Base-by-base conservation (phyloP, 495 filamentous ascomycete species). In the Cercophora samala region DNA sequence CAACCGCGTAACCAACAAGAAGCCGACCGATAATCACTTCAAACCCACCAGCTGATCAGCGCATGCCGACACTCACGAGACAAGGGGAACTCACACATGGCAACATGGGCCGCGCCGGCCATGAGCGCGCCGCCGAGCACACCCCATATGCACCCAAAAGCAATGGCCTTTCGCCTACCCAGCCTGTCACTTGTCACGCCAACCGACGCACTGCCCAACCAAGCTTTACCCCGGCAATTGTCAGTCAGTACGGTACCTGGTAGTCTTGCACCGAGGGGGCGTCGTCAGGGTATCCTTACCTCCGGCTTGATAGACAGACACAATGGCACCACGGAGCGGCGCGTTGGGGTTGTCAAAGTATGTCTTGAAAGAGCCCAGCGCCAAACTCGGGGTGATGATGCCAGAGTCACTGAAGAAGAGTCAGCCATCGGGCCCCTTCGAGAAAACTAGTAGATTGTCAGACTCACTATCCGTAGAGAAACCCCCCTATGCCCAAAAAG, bases 11-110 rank as follows among this genome's bases (percentile, higher is more conserved):
- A 0, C 83, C 83, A 6, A 84, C 80, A 61, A 84, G 75, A 24
- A 82, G 78, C 54, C 84, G 80, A n/a, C 83, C 83, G 56, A 79
- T 78, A 64, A 85, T 83, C 4, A 86, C 75, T 77, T 11, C 18
- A 26, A 25, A 8, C n/a, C n/a, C 2, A 19, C 0, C 2, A 18
- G 2, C 26, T 29, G 4, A 18, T 22, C 21, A 22, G 19, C 24
- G 18, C 17, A 17, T 1, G 15, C 13, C 13, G 17, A 21, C 17
- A 54, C n/a, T 54, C 51, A 21, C 13, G 17, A 54, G 51, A 22
- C 56, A 22, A 22, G 15, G n/a, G 5, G n/a, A 5, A 61, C 75
- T 69, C 55, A 77, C 75, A 69, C 83, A 86, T 86, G 58, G 79
- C 78, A 63, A 84, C 76, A 54, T 78, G 81, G 5, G 78, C 72